Conservation (phyloP, 2,329 filamentous ascomycete genomes). For the Botryosphaeria agaves region DNA sequence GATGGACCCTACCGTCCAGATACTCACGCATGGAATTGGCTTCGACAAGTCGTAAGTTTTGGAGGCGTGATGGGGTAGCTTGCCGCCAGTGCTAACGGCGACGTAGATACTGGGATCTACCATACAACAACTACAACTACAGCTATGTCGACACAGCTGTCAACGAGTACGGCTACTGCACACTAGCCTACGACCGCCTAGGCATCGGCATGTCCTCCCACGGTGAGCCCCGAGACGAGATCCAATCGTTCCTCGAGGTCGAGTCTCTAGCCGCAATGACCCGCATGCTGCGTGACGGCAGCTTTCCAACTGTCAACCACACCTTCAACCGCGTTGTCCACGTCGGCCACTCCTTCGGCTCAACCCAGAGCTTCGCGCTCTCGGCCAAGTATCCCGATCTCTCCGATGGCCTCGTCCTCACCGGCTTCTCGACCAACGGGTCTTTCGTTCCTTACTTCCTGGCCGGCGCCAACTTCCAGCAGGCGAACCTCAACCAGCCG, state of each 20-base stretch:
- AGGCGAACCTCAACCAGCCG: constrained; percentile 20
- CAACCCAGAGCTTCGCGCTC: constrained; percentile 38
- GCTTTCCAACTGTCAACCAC: constrained; percentile 23
- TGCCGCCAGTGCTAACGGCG: neutral
- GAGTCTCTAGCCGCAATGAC: constrained; percentile 39
- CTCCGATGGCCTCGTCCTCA: constrained; percentile 41
- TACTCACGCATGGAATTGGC: constrained; percentile 37
- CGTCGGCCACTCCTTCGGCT: constrained; percentile 48
- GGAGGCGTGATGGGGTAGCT: constrained; percentile 3
- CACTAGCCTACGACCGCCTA: constrained; percentile 43
- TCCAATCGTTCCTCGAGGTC: constrained; percentile 41
- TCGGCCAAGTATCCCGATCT: constrained; percentile 33
- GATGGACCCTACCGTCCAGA: constrained; percentile 18
- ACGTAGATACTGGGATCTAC: constrained; percentile 42
- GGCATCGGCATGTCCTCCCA: constrained; percentile 42
- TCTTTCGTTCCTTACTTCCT: constrained; percentile 22
- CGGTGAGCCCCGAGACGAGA: constrained; percentile 40
- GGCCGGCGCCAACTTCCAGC: constrained; percentile 13
- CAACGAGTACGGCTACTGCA: constrained; percentile 37
- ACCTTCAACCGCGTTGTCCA: constrained; percentile 33
- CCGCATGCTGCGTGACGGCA: constrained; percentile 26
- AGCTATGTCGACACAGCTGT: constrained; percentile 42
- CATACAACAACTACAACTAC: constrained; percentile 42
- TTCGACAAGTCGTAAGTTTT: constrained; percentile 29
- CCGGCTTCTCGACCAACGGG: constrained; percentile 37